Conservation (phyloP, 768 basidiomycete genomes). For the Phylloporus sp. region DNA sequence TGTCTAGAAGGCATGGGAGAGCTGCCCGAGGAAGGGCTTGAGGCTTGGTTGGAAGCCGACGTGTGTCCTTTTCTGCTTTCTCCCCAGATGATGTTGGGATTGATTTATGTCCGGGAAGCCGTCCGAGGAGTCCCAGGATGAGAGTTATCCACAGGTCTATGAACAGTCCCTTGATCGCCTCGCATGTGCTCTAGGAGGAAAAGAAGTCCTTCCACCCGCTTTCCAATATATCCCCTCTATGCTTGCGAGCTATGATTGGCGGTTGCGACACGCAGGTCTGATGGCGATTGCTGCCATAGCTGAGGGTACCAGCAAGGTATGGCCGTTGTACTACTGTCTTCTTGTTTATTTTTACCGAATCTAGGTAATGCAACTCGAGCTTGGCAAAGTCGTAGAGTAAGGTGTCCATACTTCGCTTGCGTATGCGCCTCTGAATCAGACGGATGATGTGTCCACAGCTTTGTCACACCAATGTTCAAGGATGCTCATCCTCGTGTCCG, state of each 20-base stretch:
- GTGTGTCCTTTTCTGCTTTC: constrained; percentile 41
- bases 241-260: constrained; percentile 81
- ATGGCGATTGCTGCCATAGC: constrained; percentile 85
- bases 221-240: constrained; percentile 83
- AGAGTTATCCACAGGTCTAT: constrained; percentile 68
- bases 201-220: constrained; percentile 70
- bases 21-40: constrained; percentile 57
- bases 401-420: constrained; percentile 20
- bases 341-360: background rate
- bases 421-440: background rate
- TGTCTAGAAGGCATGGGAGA: constrained; percentile 84
- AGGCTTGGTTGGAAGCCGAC: constrained; percentile 70
- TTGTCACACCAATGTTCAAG: constrained; percentile 73
- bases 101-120: constrained; percentile 40
- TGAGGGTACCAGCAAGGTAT: constrained; percentile 74
- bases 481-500: constrained; percentile 75
- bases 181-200: constrained; percentile 76
- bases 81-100: background rate
- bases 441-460: constrained; percentile 33
- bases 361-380: constrained; percentile 75
- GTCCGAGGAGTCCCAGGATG: constrained; percentile 55
- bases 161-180: constrained; percentile 82
- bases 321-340: background rate
- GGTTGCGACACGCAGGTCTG: constrained; percentile 77
- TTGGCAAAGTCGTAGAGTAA: constrained; percentile 79